Conservation (phyloP, 139 green algal genomes). For the Chlorella sorokiniana region DNA sequence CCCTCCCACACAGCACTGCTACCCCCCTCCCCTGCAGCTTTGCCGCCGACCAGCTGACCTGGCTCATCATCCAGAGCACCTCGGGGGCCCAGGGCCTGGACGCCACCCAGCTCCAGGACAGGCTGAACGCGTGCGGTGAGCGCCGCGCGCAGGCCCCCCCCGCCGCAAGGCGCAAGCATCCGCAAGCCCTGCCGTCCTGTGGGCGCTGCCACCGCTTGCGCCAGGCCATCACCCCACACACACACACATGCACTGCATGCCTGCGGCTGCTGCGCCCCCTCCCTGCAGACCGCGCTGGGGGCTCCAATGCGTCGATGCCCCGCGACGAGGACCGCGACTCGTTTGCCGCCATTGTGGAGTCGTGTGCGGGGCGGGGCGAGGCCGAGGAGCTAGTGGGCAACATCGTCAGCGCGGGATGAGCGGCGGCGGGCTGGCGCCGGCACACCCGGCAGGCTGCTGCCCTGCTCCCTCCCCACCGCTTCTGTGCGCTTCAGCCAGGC, state of each 20-base stretch:
- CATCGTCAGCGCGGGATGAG: slow-evolving; percentile 7
- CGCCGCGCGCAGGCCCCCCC: background rate
- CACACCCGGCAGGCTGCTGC: background rate
- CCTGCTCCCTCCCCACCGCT: no score
- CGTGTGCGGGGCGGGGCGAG: slow-evolving; percentile 16
- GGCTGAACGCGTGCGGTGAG: slow-evolving; percentile 36
- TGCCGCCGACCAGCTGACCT: slow-evolving; percentile 38
- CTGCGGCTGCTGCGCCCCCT: background rate
- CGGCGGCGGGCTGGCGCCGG: background rate
- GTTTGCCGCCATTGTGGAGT: slow-evolving; percentile 27
- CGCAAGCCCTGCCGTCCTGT: background rate
- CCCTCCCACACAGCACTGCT: background rate
- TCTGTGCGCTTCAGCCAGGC: no score
- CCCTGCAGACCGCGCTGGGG: slow-evolving; percentile 5
- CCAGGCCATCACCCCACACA: background rate
- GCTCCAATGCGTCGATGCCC: slow-evolving; percentile 10
- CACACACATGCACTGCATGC: background rate
- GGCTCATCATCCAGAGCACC: slow-evolving; percentile 39
- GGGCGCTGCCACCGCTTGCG: no score
- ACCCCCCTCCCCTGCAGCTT: slow-evolving; percentile 16
- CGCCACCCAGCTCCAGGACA: slow-evolving; percentile 24
- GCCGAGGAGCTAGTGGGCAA: slow-evolving; percentile 36
- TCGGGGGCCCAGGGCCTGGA: slow-evolving; percentile 3
- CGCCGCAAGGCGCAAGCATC: background rate
- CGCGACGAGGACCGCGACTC: slow-evolving; percentile 31